Conservation (phyloP, 176 grass and related monocot species). For the Carex scoparia region DNA sequence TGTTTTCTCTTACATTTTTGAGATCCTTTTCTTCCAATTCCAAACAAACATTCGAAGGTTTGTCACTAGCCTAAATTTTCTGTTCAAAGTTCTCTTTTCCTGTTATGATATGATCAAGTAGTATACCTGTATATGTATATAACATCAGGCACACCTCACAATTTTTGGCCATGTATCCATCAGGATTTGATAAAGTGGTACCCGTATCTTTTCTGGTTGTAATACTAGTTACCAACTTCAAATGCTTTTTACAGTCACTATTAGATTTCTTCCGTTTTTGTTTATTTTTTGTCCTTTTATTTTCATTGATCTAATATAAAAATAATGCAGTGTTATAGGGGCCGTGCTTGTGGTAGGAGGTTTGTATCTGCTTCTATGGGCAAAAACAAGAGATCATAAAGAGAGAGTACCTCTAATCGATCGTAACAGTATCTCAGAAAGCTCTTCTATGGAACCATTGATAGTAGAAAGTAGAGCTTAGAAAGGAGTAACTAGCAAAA, state of each 20-base stretch:
- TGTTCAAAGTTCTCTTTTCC: neutral
- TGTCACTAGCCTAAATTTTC: neutral
- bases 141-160: neutral
- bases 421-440: neutral
- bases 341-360: conserved; percentile 12
- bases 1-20: conserved; percentile 29
- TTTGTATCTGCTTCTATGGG: conserved; percentile 35
- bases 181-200: neutral
- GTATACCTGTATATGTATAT: neutral
- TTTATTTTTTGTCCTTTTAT: neutral
- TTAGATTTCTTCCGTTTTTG: neutral
- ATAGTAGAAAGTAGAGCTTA: conserved; percentile 4
- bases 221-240: neutral
- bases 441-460: conserved; percentile 5
- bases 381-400: conserved; percentile 31
- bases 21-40: conserved; percentile 17
- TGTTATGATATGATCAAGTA: neutral
- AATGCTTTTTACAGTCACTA: neutral
- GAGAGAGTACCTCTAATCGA: neutral
- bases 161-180: neutral
- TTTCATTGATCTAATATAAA: conserved; percentile 1
- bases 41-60: conserved; percentile 5
- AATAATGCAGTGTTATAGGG: conserved; percentile 20
- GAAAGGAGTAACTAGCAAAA: neutral
- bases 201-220: neutral